Base-by-base conservation (phyloP, 202 grass and related monocot genomes). In the Digitaria exilis region DNA sequence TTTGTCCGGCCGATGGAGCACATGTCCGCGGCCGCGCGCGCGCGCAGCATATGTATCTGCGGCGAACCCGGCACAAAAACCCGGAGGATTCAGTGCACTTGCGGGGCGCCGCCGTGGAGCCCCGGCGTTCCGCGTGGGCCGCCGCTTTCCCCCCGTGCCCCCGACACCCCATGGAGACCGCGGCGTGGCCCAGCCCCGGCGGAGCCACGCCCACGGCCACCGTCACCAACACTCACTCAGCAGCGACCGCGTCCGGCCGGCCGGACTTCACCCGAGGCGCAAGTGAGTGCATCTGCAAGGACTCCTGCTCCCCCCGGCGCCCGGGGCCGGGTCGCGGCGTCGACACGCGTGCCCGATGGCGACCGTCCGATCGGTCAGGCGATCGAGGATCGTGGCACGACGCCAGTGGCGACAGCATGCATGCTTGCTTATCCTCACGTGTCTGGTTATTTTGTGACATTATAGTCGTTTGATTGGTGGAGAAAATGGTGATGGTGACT, bases 91-190 rank as follows among this genome's bases (percentile, higher is more conserved):
- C 55, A 4, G 5, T 13, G 37, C 73, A 28, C 24, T 19, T 77
- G 32, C 31, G 5, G n/a, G n/a, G n/a, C 10, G 50, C 4, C 14
- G 48, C 45, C 30, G 6, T 52, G 72, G 12, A 8, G 26, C 17
- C 21, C 28, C 60, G 57, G n/a, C n/a, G n/a, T n/a, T n/a, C n/a
- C n/a, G 34, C 41, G 9, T 31, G 58, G 45, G 16, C 63, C n/a
- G n/a, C n/a, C n/a, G n/a, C n/a, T n/a, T n/a, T n/a, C 1, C n/a
- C 73, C 73, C 26, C 41, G 63, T 7, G 6, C 9, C 21, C 9
- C 31, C 45, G 49, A 85, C 75, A 64, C 49, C 66, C 55, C 84
- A 79, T 51, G 76, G 76, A 16, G 65, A 45, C 37, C 24, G 15
- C 22, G 35, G 10, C n/a, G n/a, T n/a, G n/a, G n/a, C n/a, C n/a